These are phyloP conservation scores for Podaxis sp. DNA, from an alignment of 768 basidiomycete species.

Conservation along the genomic window DNA sequence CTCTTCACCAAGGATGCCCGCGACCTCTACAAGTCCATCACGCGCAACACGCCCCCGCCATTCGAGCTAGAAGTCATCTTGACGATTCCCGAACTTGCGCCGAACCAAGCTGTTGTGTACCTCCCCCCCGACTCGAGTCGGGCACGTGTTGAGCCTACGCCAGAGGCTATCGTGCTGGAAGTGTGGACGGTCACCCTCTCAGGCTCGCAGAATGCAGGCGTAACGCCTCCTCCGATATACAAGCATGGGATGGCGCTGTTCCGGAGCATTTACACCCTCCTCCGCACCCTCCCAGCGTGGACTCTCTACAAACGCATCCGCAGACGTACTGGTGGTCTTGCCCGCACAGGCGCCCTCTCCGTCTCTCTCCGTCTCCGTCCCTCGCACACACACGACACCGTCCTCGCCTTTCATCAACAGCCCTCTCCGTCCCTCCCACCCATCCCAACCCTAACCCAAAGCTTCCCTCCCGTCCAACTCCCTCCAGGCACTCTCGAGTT, in stretches of 20 bases:
- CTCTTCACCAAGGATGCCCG: slow-evolving; percentile 16
- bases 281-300: slow-evolving; percentile 78
- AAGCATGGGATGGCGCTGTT: slow-evolving; percentile 84
- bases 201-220: neutral
- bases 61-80: slow-evolving; percentile 49
- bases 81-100: slow-evolving; percentile 64
- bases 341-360: slow-evolving; percentile 39
- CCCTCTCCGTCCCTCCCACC: slow-evolving; percentile 19
- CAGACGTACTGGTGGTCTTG: slow-evolving; percentile 35
- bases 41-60: neutral
- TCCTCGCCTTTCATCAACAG: slow-evolving; percentile 35
- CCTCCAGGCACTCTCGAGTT: slow-evolving; percentile 65
- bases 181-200: slow-evolving; percentile 15
- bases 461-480: slow-evolving; percentile 68
- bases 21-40: slow-evolving; percentile 18
- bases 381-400: slow-evolving; percentile 17
- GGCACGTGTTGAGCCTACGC: slow-evolving; percentile 67
- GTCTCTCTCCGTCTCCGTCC: slow-evolving; percentile 29
- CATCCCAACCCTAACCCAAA: slow-evolving; percentile 52
- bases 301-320: slow-evolving; percentile 64
- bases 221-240: slow-evolving; percentile 51
- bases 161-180: slow-evolving; percentile 46
- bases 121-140: slow-evolving; percentile 58
- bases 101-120: slow-evolving; percentile 75
- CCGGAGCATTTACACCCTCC: slow-evolving; percentile 70